A percentile compares a stretch with the other conserved stretches of the same genome.
Evolutionary conservation across 169 alveolate species (phyloP).

Genomic region (Perkinsus marinus): DNA sequence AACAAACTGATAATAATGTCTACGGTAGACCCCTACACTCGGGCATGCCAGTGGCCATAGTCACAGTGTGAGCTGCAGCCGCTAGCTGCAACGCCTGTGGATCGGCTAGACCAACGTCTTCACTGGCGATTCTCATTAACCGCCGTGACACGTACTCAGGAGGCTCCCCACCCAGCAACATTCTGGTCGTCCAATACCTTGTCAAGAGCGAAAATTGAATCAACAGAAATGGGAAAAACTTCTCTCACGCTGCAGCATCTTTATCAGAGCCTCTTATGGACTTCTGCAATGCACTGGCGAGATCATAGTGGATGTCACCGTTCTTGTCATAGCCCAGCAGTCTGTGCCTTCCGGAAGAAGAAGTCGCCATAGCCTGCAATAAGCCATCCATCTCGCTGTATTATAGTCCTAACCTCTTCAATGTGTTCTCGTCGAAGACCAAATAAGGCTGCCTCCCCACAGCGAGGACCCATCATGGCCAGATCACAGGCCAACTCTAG

Average conservation of each 20-base stretch:
- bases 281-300: background rate
- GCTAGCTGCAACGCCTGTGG: background rate
- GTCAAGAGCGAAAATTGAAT: no score
- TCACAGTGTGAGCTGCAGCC: conserved; percentile 2
- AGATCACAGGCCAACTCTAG: background rate
- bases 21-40: background rate
- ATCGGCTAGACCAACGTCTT: conserved; percentile 10
- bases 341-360: background rate
- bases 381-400: no score
- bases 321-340: conserved; percentile 4
- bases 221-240: background rate
- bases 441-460: background rate
- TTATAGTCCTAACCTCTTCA: background rate
- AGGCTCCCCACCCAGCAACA: conserved; percentile 9
- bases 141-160: conserved; percentile 7
- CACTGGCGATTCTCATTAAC: conserved; percentile 4
- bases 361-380: background rate
- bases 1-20: no score
- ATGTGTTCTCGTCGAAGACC: background rate
- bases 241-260: conserved; percentile 2
- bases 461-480: background rate
- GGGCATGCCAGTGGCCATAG: conserved; percentile 12
- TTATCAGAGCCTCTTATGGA: background rate
- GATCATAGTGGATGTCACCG: conserved; percentile 6
- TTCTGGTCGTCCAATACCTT: conserved; percentile 6